phyloP scores from a whole-genome alignment of 179 eudicot genomes.

The Beta corolliflora region DNA sequence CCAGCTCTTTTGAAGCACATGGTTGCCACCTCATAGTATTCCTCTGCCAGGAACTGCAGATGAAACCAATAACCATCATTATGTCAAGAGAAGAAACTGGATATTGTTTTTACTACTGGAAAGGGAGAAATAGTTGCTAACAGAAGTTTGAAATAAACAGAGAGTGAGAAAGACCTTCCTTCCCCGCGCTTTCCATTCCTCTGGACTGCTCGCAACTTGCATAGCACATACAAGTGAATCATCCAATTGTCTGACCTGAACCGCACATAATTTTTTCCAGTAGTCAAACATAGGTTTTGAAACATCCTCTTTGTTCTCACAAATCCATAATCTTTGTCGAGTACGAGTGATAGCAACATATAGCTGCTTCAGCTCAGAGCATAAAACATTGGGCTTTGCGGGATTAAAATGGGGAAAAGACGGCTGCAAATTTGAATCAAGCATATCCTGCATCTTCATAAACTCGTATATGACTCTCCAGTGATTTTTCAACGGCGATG shows the following conservation, averaged over 20 bases:
- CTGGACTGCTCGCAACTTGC: slow-evolving; percentile 70
- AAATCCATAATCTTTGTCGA: slow-evolving; percentile 77
- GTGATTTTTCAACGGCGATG: slow-evolving; percentile 60
- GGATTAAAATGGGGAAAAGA: slow-evolving; percentile 47
- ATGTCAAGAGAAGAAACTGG: neutral
- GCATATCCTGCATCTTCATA: slow-evolving; percentile 47
- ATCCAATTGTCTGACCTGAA: slow-evolving; percentile 63
- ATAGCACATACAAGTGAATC: slow-evolving; percentile 72
- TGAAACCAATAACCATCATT: neutral
- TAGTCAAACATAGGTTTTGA: slow-evolving; percentile 77
- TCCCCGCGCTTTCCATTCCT: slow-evolving; percentile 71
- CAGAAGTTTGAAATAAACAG: neutral
- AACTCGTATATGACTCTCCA: slow-evolving; percentile 74
- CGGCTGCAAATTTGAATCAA: slow-evolving; percentile 33
- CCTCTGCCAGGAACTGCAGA: slow-evolving; percentile 56
- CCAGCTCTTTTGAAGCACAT: slow-evolving; percentile 81
- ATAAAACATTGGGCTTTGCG: slow-evolving; percentile 54
- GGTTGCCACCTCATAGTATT: slow-evolving; percentile 66
- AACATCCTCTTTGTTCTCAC: slow-evolving; percentile 60
- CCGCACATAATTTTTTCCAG: slow-evolving; percentile 62
- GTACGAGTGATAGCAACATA: slow-evolving; percentile 90
- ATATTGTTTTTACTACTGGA: neutral
- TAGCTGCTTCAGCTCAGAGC: slow-evolving; percentile 76
- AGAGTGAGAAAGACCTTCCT: slow-evolving; percentile 46
- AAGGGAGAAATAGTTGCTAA: neutral